Evolutionary conservation across 805 yeast species (phyloP), one percentile per base, ranked within the genome.

Genomic region (Spencermartinsiella europaea): DNA sequence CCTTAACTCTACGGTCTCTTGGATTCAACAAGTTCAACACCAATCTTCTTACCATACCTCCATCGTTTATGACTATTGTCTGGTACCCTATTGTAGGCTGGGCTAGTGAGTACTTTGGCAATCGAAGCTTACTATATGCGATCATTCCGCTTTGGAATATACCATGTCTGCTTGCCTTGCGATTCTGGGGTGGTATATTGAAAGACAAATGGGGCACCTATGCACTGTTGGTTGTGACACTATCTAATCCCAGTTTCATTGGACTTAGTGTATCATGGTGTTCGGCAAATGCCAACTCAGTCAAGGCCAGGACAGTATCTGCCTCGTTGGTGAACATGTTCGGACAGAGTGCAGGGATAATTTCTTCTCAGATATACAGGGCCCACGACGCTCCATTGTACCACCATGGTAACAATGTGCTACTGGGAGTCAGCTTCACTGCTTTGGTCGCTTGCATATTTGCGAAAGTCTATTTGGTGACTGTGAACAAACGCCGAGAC

Each of bases 311-410:
- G 54, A 76, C 88, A 0, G 79, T 83, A 3, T 73, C 83, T 12
- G 77, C 86, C 0, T 80, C 88, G 0, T 47, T 83, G 40, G 81
- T 77, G 57, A 83, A 82, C 56, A 80, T 81, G 71, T 74, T 72
- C 59, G 77, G 77, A 0, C 89, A 83, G 58, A 67, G 77, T 0
- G 83, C 80, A 1, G 62, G 68, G 16, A 78, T 83, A 41, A 65
- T 75, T 7, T 66, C 79, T 2, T 66, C 80, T 5, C 76, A 81
- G 55, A 71, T 83, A 4, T 83, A 83, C 61, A 62, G 81, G 40
- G 59, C 60, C 1, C 73, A 71, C 37, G 90, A 83, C 57, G 66
- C 66, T 36, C 90, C 90, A 1, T 57, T 71, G 28, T 84, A 84
- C 57, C 71, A 71, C 35, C 63, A 73, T 19, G 91, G 89, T 37